Evolutionary conservation across 495 filamentous ascomycete genomes (phyloP).

Genomic region (Penicillium parvum): DNA sequence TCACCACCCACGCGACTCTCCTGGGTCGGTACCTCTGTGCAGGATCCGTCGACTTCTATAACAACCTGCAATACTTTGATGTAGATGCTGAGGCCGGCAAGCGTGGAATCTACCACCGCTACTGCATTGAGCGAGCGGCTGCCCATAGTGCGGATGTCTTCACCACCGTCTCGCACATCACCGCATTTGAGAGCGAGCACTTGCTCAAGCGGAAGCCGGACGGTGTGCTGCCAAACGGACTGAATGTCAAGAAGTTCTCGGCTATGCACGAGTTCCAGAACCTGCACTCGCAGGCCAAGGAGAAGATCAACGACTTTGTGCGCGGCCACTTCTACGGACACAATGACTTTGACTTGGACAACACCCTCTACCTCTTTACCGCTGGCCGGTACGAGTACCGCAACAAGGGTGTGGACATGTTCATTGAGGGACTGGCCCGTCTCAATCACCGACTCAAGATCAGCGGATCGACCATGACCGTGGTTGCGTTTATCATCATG

Average conservation of each 20-base stretch:
- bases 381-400: slow-evolving; percentile 95
- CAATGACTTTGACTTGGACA: slow-evolving; percentile 92
- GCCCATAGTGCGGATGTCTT: slow-evolving; percentile 93
- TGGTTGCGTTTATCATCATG: slow-evolving; percentile 99
- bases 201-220: slow-evolving; percentile 96
- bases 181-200: slow-evolving; percentile 96
- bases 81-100: slow-evolving; percentile 96
- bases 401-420: slow-evolving; percentile 99
- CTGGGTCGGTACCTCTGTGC: slow-evolving; percentile 95
- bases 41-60: slow-evolving; percentile 98
- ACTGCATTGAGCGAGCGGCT: slow-evolving; percentile 94
- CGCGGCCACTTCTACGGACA: slow-evolving; percentile 98
- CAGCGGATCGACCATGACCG: slow-evolving; percentile 81
- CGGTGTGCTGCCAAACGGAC: slow-evolving; percentile 89
- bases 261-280: slow-evolving; percentile 99
- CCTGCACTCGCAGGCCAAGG: slow-evolving; percentile 89
- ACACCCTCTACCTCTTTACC: slow-evolving; percentile 98
- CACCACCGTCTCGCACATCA: slow-evolving; percentile 98
- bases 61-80: slow-evolving; percentile 96
- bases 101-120: slow-evolving; percentile 96
- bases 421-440: slow-evolving; percentile 91
- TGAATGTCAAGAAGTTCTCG: slow-evolving; percentile 98
- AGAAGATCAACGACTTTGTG: slow-evolving; percentile 97
- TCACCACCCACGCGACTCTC: slow-evolving; percentile 95
- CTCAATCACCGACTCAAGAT: slow-evolving; percentile 89